Evolutionary conservation across 352 stramenopile species (phyloP), one percentile per base, ranked within the genome.

Genomic region (Thraustotheca clavata): DNA sequence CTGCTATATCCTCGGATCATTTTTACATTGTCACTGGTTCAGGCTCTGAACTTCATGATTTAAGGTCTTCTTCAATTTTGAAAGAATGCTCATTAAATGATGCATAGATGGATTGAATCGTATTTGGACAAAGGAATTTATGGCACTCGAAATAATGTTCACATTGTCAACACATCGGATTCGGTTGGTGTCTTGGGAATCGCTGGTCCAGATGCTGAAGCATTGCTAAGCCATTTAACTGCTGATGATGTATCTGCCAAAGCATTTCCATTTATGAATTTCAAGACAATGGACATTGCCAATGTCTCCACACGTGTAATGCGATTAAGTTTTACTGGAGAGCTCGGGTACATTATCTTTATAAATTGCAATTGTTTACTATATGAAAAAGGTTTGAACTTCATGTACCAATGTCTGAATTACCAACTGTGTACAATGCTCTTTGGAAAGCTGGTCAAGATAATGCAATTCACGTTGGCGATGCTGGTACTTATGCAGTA

Each of bases 11-110:
- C 4, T 40, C 52, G 31, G 38, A 65, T 11, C 8, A 26, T 4
- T 65, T 65, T 55, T 65, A 65, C 41, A 46, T 65, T 18, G 57
- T 65, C 57, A 65, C 57, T 18, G 57, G 57, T 5, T 43, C 57
- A 11, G 57, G 57, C 22, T 55, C 57, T 26, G 57, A 65, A 22
- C 38, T 65, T 12, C 57, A 65, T 35, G 57, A 65, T 26, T 22
- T 65, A 7, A 29, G 57, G 57, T 65, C 38, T 16, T 43, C 38
- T 43, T 43, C 20, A 20, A 43, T 43, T 43, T 16, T 20, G 16
- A 43, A 20, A 16, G 16, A 20, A 43, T 43, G 16, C 38, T 43
- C 16, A 20, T 24, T 54, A 59, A 29, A 12, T 40, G 31, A 33
- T 20, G 22, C 1, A 18, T 65, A 65, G 57, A 55, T 65, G 57